Evolutionary conservation across 345 rosid species (phyloP).

Genomic region (Noccaea caerulescens): DNA sequence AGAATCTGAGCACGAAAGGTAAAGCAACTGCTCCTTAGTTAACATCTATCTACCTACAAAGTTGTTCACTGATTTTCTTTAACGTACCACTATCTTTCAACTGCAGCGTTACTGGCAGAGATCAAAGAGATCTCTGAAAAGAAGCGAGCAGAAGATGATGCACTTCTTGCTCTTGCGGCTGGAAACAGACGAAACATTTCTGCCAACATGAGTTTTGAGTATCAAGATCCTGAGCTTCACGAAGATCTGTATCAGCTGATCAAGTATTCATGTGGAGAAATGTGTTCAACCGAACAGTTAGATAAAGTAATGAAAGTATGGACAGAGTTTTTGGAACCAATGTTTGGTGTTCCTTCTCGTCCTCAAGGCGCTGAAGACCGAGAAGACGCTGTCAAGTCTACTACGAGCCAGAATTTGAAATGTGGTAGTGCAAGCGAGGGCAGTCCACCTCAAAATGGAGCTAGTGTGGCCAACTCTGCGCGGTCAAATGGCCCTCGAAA

Average conservation of each 20-base stretch:
- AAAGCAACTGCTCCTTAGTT: not conserved
- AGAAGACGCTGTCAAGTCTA: conserved; percentile 74
- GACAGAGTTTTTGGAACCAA: conserved; percentile 92
- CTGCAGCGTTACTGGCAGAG: conserved; percentile 84
- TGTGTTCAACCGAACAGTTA: conserved; percentile 85
- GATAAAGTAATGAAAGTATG: conserved; percentile 91
- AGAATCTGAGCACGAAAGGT: conserved; percentile 93
- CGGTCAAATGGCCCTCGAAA: conserved; percentile 60
- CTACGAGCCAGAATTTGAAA: conserved; percentile 55
- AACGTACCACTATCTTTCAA: conserved; percentile 26
- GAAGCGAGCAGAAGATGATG: conserved; percentile 77
- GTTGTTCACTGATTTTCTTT: not conserved
- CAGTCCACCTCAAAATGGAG: conserved; percentile 52
- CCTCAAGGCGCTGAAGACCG: conserved; percentile 86
- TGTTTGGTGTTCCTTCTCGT: conserved; percentile 79
- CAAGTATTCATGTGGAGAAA: conserved; percentile 91
- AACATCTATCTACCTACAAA: not conserved
- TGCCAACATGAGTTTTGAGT: conserved; percentile 79
- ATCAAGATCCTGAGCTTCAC: conserved; percentile 77
- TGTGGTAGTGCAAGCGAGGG: conserved; percentile 59
- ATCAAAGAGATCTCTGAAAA: conserved; percentile 88
- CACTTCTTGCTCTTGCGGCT: conserved; percentile 81
- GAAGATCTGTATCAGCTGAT: conserved; percentile 94
- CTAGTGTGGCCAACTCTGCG: conserved; percentile 50
- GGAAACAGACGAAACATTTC: conserved; percentile 68